A percentile compares a stretch with the other conserved stretches of the same genome.
phyloP scores from a whole-genome alignment of 305 asterid species.

The Fraxinus albicans region DNA sequence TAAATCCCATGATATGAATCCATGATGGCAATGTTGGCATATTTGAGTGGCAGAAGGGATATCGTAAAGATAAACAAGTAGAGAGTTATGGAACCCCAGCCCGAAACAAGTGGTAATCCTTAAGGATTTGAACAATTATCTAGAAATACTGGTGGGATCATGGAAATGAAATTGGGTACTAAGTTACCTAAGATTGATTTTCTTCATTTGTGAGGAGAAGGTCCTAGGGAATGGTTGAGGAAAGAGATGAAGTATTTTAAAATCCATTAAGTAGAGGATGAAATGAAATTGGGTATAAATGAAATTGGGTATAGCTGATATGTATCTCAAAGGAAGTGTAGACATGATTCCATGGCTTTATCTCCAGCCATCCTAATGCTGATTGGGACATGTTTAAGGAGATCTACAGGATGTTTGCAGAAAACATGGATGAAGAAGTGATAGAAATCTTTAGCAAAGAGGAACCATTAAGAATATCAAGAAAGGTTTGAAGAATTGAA shows the following conservation, averaged over 20 bases:
- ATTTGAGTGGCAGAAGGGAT: not conserved
- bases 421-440: not conserved
- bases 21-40: not conserved
- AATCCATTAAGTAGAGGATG: not conserved
- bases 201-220: too few relatives aligned
- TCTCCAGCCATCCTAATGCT: not conserved
- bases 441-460: too few relatives aligned
- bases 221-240: too few relatives aligned
- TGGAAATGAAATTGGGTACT: too few relatives aligned
- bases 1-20: too few relatives aligned
- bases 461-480: not conserved
- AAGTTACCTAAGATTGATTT: too few relatives aligned
- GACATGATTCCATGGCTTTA: not conserved
- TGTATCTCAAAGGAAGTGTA: too few relatives aligned
- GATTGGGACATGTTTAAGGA: not conserved
- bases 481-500: not conserved
- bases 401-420: not conserved
- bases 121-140: too few relatives aligned
- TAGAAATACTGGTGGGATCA: too few relatives aligned
- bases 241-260: not conserved
- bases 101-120: too few relatives aligned
- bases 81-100: too few relatives aligned
- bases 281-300: not conserved
- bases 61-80: not conserved
- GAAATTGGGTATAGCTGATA: not conserved